Percentiles rank a stretch among this genome's conserved stretches.
phyloP scores from a whole-genome alignment of 306 rosid genomes.

The Prunus mume region DNA sequence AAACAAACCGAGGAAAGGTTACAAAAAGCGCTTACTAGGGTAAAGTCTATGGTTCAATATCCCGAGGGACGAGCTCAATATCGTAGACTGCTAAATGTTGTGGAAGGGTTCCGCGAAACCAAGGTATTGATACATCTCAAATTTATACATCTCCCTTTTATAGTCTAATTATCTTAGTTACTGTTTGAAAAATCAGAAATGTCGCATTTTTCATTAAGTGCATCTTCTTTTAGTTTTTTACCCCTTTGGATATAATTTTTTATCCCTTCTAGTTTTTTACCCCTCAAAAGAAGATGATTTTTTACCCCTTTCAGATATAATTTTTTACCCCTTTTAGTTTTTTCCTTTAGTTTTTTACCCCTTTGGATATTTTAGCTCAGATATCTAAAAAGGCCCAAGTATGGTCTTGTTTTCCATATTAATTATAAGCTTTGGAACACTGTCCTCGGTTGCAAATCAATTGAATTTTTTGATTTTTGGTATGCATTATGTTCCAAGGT shows the following conservation, averaged over 20 bases:
- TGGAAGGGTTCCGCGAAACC: slow-evolving; percentile 67
- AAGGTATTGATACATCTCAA: slow-evolving; percentile 46
- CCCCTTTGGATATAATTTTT: background rate
- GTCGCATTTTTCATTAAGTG: background rate
- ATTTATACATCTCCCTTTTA: background rate
- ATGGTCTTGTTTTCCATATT: too few relatives aligned
- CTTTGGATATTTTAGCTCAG: background rate
- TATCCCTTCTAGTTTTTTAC: too few relatives aligned
- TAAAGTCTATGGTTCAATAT: slow-evolving; percentile 92
- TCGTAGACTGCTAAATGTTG: slow-evolving; percentile 79
- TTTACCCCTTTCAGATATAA: background rate
- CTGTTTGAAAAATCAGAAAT: background rate
- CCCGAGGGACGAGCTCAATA: slow-evolving; percentile 93
- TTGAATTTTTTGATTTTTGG: too few relatives aligned
- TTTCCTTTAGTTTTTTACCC: background rate
- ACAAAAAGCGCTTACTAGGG: slow-evolving; percentile 84
- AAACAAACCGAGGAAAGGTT: slow-evolving; percentile 84
- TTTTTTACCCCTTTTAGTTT: too few relatives aligned
- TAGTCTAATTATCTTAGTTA: background rate
- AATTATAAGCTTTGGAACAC: too few relatives aligned
- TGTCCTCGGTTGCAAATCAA: too few relatives aligned
- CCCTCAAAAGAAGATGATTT: too few relatives aligned
- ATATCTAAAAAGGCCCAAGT: too few relatives aligned
- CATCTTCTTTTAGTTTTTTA: background rate
- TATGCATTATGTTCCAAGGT: too few relatives aligned